Conservation (phyloP, 2,329 filamentous ascomycete genomes). For the Aspergillus quadrilineatus region DNA sequence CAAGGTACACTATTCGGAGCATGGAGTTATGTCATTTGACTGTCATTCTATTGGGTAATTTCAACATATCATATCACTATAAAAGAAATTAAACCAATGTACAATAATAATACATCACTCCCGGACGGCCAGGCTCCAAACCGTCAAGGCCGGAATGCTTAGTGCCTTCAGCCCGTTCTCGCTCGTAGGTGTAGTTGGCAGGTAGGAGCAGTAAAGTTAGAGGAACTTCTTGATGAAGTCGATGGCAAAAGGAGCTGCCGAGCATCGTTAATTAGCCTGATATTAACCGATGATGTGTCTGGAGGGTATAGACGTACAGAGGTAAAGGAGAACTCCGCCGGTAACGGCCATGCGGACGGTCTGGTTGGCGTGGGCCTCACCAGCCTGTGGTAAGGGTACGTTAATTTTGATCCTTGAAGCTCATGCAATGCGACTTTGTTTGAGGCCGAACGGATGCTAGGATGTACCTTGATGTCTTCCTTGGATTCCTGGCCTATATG, state of each 20-base stretch:
- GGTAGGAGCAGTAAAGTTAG: conserved; percentile 28
- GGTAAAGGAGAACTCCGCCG: conserved; percentile 58
- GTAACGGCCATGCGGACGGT: conserved; percentile 56
- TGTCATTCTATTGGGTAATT: not conserved
- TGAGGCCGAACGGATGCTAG: not conserved
- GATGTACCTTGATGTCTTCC: conserved; percentile 45
- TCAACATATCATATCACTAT: conserved; percentile 9
- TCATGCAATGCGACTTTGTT: not conserved
- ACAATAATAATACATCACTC: conserved; percentile 39
- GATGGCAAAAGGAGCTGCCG: conserved; percentile 49
- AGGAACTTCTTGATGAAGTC: conserved; percentile 51
- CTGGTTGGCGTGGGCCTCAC: conserved; percentile 54
- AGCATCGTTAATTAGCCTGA: not conserved
- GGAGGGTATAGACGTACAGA: conserved; percentile 51
- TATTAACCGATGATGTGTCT: not conserved
- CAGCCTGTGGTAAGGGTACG: conserved; percentile 32
- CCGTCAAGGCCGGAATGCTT: conserved; percentile 2
- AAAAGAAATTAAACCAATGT: conserved; percentile 21
- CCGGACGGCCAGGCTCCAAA: conserved; percentile 7
- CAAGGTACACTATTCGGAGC: conserved; percentile 9
- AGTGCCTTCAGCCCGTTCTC: not conserved
- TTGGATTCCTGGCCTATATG: conserved; percentile 44
- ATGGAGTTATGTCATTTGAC: conserved; percentile 10
- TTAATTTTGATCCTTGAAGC: conserved; percentile 13
- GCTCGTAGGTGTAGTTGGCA: not conserved